These are phyloP conservation scores for Myriosclerotinia duriaeana DNA, from an alignment of 2,329 filamentous ascomycete species.

Conservation along the genomic window DNA sequence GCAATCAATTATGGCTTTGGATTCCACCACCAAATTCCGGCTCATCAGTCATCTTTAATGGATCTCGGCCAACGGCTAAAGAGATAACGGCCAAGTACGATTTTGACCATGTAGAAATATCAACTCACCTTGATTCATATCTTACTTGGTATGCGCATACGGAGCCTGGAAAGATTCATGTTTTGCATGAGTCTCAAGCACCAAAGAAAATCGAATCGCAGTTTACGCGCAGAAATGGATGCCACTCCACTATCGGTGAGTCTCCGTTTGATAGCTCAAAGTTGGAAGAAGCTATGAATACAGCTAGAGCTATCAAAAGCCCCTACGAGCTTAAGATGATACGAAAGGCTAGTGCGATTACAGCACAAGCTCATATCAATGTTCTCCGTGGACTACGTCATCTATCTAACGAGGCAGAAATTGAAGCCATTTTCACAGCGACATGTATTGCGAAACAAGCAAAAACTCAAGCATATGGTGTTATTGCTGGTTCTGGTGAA, in stretches of 20 bases:
- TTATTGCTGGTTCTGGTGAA: slow-evolving; percentile 82
- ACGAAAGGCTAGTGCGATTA: slow-evolving; percentile 76
- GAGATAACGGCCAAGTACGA: slow-evolving; percentile 64
- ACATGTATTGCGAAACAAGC: slow-evolving; percentile 72
- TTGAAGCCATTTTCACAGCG: slow-evolving; percentile 75
- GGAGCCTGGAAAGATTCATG: slow-evolving; percentile 46
- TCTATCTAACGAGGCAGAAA: slow-evolving; percentile 75
- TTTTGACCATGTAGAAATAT: slow-evolving; percentile 65
- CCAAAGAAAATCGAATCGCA: slow-evolving; percentile 24
- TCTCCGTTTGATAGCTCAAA: slow-evolving; percentile 48
- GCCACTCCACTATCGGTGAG: slow-evolving; percentile 9
- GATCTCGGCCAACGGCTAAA: slow-evolving; percentile 57
- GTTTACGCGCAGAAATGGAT: slow-evolving; percentile 18
- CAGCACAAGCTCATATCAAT: slow-evolving; percentile 71
- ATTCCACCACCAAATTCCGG: slow-evolving; percentile 66
- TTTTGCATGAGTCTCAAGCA: slow-evolving; percentile 48
- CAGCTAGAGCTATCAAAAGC: slow-evolving; percentile 78
- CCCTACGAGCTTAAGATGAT: slow-evolving; percentile 83
- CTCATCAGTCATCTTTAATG: slow-evolving; percentile 61
- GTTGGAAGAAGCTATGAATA: slow-evolving; percentile 73
- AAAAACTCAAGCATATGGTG: slow-evolving; percentile 77
- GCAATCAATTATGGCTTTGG: slow-evolving; percentile 68
- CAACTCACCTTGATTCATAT: slow-evolving; percentile 51
- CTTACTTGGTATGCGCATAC: slow-evolving; percentile 45
- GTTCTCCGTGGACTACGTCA: slow-evolving; percentile 64